These are phyloP conservation scores for Colletotrichum scovillei DNA, from an alignment of 2,329 filamentous ascomycete genomes.

Conservation along the genomic window DNA sequence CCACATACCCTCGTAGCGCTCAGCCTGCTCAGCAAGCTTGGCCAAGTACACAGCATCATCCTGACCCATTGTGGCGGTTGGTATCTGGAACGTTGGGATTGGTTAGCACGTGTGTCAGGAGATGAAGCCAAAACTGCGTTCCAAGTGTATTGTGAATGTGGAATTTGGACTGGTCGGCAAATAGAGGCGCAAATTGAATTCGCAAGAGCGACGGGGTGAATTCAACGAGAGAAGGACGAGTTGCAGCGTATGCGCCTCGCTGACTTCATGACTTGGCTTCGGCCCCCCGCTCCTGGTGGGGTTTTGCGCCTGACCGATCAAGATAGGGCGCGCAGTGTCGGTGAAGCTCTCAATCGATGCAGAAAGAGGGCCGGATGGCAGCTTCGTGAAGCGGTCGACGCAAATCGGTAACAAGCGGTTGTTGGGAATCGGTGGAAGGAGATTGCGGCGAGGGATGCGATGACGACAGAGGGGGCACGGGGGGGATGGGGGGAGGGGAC, in stretches of 20 bases:
- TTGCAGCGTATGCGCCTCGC: constrained; percentile 36
- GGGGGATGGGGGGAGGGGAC: constrained; percentile 37
- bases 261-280: constrained; percentile 35
- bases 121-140: constrained; percentile 7
- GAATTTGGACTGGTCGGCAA: not conserved
- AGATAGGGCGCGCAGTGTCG: constrained; percentile 28
- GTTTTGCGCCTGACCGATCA: constrained; percentile 34
- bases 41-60: constrained; percentile 99
- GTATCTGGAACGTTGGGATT: constrained; percentile 28
- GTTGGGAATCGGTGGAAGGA: constrained; percentile 31
- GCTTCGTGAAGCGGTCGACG: constrained; percentile 20
- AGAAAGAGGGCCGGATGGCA: constrained; percentile 4
- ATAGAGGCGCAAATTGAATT: constrained; percentile 1
- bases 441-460: constrained; percentile 44
- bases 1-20: constrained; percentile 96
- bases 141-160: not conserved
- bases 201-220: not conserved
- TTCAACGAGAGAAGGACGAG: constrained; percentile 7
- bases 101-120: constrained; percentile 27
- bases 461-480: constrained; percentile 54
- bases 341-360: constrained; percentile 28
- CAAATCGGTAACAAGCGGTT: constrained; percentile 15
- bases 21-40: constrained; percentile 99
- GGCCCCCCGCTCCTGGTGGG: constrained; percentile 37
- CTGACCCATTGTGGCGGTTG: constrained; percentile 87